Conservation (phyloP, 2,329 filamentous ascomycete species). For the Diaporthe vaccinii region DNA sequence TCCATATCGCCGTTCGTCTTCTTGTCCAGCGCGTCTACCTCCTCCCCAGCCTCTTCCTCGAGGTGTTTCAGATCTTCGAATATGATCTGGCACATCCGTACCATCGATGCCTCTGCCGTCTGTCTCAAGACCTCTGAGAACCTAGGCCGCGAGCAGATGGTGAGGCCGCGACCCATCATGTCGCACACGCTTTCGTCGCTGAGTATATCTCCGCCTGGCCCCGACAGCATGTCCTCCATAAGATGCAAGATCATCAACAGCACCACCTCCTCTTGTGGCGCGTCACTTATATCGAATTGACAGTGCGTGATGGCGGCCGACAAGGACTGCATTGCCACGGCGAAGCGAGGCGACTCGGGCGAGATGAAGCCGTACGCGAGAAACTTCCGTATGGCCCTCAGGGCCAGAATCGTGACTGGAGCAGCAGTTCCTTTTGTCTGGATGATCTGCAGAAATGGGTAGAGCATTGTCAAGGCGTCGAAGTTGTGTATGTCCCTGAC, state of each 20-base stretch:
- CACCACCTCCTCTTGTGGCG: slow-evolving; percentile 94
- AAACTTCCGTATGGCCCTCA: slow-evolving; percentile 96
- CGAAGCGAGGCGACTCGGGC: slow-evolving; percentile 85
- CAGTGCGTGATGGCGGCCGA: slow-evolving; percentile 97
- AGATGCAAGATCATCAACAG: slow-evolving; percentile 93
- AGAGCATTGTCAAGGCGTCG: slow-evolving; percentile 88
- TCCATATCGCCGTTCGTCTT: slow-evolving; percentile 78
- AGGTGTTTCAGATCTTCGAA: slow-evolving; percentile 93
- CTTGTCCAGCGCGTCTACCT: slow-evolving; percentile 75
- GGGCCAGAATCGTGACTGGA: slow-evolving; percentile 92
- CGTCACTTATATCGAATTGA: slow-evolving; percentile 96
- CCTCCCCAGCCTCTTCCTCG: slow-evolving; percentile 80
- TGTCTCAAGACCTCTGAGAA: slow-evolving; percentile 91
- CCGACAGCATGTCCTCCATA: slow-evolving; percentile 98
- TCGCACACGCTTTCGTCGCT: slow-evolving; percentile 98
- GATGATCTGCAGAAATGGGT: slow-evolving; percentile 96
- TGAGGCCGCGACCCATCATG: slow-evolving; percentile 98
- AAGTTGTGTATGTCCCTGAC: slow-evolving; percentile 92
- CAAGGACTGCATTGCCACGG: slow-evolving; percentile 92
- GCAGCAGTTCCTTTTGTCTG: slow-evolving; percentile 96
- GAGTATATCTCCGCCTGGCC: slow-evolving; percentile 91
- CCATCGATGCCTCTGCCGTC: slow-evolving; percentile 96
- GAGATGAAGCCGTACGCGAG: slow-evolving; percentile 94
- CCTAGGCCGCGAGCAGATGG: slow-evolving; percentile 94
- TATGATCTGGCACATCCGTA: slow-evolving; percentile 99